Base-by-base conservation (phyloP, 1,284 basidiomycete species). In the Irpex sp. region DNA sequence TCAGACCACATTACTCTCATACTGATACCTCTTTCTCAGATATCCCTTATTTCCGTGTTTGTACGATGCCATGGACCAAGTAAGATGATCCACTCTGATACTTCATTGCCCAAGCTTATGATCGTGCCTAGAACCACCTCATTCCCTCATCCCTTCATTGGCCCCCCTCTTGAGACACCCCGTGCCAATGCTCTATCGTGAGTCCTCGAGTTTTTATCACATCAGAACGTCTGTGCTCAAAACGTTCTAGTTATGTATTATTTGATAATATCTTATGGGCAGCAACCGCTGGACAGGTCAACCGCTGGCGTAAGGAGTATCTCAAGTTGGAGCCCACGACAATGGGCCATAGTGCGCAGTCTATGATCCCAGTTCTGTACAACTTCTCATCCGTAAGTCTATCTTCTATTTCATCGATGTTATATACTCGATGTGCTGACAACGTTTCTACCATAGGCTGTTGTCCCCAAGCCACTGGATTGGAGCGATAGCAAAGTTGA, bases 181-280 rank as follows among this genome's bases (percentile, higher is more conserved):
- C 76, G 75, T 4, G 82, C 84, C 67, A 85, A 85, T 66, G 75
- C 75, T 57, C 77, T 80, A 7, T 82, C 82, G 79, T 83, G 66
- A 72, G 80, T 72, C 10, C 48, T 19, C 42, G 63, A 57, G 51
- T 35, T 16, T 59, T 23, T 23, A 35, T 18, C 18, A 19, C 28
- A 6, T 28, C 14, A 5, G 36, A 42, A 8, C 21, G 19, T 14
- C 39, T 28, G 52, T 45, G 28, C 18, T 54, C 14, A 18, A 28
- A 47, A 51, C 5, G 39, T 23, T 51, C 8, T 57, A 83, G 82
- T n/a, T 85, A 85, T 68, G 76, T 84, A 39, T 72, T 90, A 59
- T 90, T 90, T 68, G 88, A 88, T 74, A 88, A 88, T 67, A 85
- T 92, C 54, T 84, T 92, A 66, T 93, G 90, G 90, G 77, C 80